These are phyloP conservation scores for Aschersonia sp. DNA, from an alignment of 2,329 filamentous ascomycete genomes.

Conservation along the genomic window DNA sequence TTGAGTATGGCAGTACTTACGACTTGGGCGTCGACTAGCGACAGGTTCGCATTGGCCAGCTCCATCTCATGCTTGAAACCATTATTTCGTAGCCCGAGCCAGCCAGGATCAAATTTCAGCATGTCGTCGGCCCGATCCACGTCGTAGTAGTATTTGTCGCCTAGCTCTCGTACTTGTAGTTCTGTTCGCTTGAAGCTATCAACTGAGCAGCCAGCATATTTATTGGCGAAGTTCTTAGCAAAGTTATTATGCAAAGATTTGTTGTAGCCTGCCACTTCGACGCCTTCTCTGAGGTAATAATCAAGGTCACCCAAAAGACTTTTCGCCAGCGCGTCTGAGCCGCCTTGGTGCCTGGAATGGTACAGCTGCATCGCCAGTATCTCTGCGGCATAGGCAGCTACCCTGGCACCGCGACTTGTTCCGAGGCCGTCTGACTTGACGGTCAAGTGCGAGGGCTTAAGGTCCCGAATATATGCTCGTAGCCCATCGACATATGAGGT, in stretches of 20 bases:
- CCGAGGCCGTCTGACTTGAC: slow-evolving; percentile 40
- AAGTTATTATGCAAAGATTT: slow-evolving; percentile 75
- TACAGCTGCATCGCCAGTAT: slow-evolving; percentile 87
- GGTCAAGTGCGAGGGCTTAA: slow-evolving; percentile 36
- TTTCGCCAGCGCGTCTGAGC: slow-evolving; percentile 49
- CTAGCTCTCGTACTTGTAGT: slow-evolving; percentile 51
- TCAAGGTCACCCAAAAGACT: slow-evolving; percentile 60
- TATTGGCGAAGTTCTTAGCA: slow-evolving; percentile 66
- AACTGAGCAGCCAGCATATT: slow-evolving; percentile 62
- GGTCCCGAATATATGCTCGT: slow-evolving; percentile 50
- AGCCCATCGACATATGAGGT: slow-evolving; percentile 58
- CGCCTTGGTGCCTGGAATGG: slow-evolving; percentile 63
- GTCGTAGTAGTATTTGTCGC: slow-evolving; percentile 74
- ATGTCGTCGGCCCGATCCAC: slow-evolving; percentile 61
- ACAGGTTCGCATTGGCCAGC: slow-evolving; percentile 80
- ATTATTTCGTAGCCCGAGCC: slow-evolving; percentile 52
- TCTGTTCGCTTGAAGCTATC: slow-evolving; percentile 67
- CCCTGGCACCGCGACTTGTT: slow-evolving; percentile 48
- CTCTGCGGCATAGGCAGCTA: slow-evolving; percentile 75
- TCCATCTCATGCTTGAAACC: slow-evolving; percentile 76
- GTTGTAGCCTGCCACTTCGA: slow-evolving; percentile 73
- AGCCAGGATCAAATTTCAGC: slow-evolving; percentile 63
- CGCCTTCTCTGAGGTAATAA: slow-evolving; percentile 68
- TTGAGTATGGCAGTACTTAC: slow-evolving; percentile 31
- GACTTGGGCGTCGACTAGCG: slow-evolving; percentile 82